Evolutionary conservation across 352 stramenopile species (phyloP).

Genomic region (Phytophthora vignae): DNA sequence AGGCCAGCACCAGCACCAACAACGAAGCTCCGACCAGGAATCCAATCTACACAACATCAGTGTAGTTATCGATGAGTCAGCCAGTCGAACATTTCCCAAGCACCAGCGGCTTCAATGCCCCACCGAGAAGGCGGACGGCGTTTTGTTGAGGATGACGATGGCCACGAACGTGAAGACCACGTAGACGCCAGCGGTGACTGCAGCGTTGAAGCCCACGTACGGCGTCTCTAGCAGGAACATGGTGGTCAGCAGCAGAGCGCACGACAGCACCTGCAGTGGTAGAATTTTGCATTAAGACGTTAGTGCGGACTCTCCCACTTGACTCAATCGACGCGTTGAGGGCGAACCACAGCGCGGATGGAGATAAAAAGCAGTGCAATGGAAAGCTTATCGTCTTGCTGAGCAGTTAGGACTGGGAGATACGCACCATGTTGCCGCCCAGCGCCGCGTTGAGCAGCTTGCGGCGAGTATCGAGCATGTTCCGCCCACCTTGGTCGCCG

Average conservation of each 20-base stretch:
- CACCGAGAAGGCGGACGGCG: slow-evolving; percentile 81
- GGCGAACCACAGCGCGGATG: slow-evolving; percentile 4
- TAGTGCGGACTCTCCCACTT: slow-evolving; percentile 10
- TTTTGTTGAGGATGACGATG: slow-evolving; percentile 84
- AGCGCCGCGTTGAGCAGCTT: slow-evolving; percentile 82
- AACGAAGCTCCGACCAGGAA: slow-evolving; percentile 75
- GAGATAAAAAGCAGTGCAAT: slow-evolving; percentile 17
- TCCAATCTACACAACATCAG: slow-evolving; percentile 56
- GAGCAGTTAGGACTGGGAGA: not conserved
- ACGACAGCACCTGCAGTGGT: slow-evolving; percentile 58
- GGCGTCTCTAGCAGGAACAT: slow-evolving; percentile 79
- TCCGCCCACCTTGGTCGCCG: not conserved
- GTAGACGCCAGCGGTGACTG: slow-evolving; percentile 64
- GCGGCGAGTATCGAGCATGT: slow-evolving; percentile 67
- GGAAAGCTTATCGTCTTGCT: not conserved
- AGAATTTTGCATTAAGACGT: slow-evolving; percentile 1
- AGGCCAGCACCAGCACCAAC: slow-evolving; percentile 71
- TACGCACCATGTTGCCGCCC: slow-evolving; percentile 68
- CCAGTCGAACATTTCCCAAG: no score
- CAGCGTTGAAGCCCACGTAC: slow-evolving; percentile 71
- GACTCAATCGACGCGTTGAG: not conserved
- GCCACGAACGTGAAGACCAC: slow-evolving; percentile 79
- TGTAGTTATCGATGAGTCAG: no score
- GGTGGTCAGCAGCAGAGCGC: slow-evolving; percentile 66
- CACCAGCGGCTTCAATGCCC: not conserved